Base-by-base conservation (phyloP, 2,329 filamentous ascomycete species). In the Parafenestella ontariensis region DNA sequence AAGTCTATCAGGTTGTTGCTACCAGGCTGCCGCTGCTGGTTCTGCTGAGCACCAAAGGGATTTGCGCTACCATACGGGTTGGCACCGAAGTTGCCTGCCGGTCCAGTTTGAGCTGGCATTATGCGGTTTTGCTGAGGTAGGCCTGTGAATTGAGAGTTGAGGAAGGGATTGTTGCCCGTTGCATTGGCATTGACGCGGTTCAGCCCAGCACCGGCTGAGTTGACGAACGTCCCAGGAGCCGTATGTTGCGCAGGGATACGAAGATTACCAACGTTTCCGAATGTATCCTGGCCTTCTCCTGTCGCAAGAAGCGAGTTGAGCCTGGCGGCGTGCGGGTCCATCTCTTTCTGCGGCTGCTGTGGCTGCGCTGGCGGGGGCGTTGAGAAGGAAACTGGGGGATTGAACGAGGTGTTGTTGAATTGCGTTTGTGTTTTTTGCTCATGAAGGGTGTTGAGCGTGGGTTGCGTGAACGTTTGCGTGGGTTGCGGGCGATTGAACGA, bases 221-320 rank as follows among this genome's bases (percentile, higher is more conserved):
- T 99, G 78, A 99, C 89, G 74, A 98, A 99, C 0, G 91, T 96
- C 23, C 94, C 95, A 0, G 95, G 95, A 1, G 95, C 92, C 0
- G 95, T 99, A 76, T 99, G 95, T 74, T 99, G 95, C 2, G 95
- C 88, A 1, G 95, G 95, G 61, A 99, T 96, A 76, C 95, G 92
- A 42, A 96, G 83, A 61, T 98, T 91, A 64, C 95, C 95, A n/a
- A 91, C 91, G 75, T 99, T 99, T 62, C 95, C 95, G 74, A 96
- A 99, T 0, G 95, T 99, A 73, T 99, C 95, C 81, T 96, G 90
- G 21, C 95, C 95, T 52, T 99, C 95, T 61, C 95, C 93, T 21
- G 85, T 87, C 3, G 92, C 85, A 40, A 99, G 86, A 29, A 99
- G 86, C 1, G 90, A 85, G 73, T 98, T 98, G 63, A 99, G 89